Base-by-base conservation (phyloP, 495 filamentous ascomycete species). In the Penicillium arizonense region DNA sequence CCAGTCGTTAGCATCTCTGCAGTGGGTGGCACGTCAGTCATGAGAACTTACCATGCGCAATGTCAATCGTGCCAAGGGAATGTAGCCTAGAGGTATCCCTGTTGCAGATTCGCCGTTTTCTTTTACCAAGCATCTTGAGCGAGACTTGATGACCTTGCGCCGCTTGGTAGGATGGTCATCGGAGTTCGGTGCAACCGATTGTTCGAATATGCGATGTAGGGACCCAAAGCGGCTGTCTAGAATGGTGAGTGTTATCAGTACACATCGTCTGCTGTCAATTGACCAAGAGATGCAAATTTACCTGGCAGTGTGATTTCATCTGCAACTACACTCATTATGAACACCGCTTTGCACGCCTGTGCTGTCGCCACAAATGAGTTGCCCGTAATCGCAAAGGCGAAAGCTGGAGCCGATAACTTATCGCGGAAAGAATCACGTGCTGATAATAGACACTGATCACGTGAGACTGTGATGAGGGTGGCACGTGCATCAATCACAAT, bases 11-110 rank as follows among this genome's bases (percentile, higher is more conserved):
- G 57, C 38, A n/a, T 13, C 32, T 40, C n/a, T 16, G 20, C 42
- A 6, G 16, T 23, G 3, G 20, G 24, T n/a, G 33, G 10, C n/a
- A 36, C 21, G 34, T 14, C 32, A 53, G 30, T 51, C 14, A 13
- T 40, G 8, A 30, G 28, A 44, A 59, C 65, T 58, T 59, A 76
- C 73, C 56, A 76, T 44, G 39, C 53, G 57, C 42, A 76, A 41
- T 44, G 47, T 23, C 44, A 75, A 53, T 5, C 71, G 65, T 50
- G 64, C 65, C 8, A 77, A 47, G 38, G 72, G 68, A 39, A 77
- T 71, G 41, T 75, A 72, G 0, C 69, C 69, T 38, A 51, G 14
- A 39, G 69, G 70, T 3, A 63, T 50, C 35, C 58, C 47, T 21
- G 53, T 53, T 4, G 35, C n/a, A 3, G 63, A 64, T 12, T 64